phyloP scores from a whole-genome alignment of 148 eudicot species.

The Limonium bicolor region DNA sequence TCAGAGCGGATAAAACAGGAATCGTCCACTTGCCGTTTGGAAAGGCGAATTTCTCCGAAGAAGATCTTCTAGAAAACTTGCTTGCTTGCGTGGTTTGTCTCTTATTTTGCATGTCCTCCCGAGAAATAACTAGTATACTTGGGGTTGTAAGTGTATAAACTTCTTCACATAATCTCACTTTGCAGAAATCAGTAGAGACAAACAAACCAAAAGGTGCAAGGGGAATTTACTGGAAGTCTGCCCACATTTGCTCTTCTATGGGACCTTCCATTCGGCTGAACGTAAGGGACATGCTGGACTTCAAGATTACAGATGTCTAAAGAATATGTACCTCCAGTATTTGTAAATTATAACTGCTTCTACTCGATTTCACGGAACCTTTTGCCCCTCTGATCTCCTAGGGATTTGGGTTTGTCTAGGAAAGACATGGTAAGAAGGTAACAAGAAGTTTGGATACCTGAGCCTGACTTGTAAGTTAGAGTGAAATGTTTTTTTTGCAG shows the following conservation, averaged over 20 bases:
- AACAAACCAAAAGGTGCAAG: slow-evolving; percentile 89
- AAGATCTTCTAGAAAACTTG: slow-evolving; percentile 67
- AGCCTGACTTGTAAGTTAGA: no score
- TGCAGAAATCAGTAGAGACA: slow-evolving; percentile 79
- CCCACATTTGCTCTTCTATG: slow-evolving; percentile 90
- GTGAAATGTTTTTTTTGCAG: no score
- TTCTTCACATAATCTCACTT: neutral
- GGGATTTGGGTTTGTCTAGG: no score
- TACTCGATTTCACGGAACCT: no score
- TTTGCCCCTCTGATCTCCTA: no score
- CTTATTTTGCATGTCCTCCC: neutral
- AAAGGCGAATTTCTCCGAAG: slow-evolving; percentile 71
- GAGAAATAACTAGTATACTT: no score
- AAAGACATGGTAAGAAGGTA: no score
- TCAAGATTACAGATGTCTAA: slow-evolving; percentile 20
- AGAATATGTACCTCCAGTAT: neutral
- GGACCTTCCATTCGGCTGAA: slow-evolving; percentile 77
- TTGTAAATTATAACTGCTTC: no score
- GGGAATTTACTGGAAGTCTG: slow-evolving; percentile 95
- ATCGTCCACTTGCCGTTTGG: slow-evolving; percentile 97
- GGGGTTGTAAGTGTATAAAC: neutral
- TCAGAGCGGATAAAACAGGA: slow-evolving; percentile 90
- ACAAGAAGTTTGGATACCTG: no score
- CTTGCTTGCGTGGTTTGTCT: slow-evolving; percentile 62
- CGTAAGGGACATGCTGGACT: slow-evolving; percentile 67